Base-by-base conservation (phyloP, 2,329 filamentous ascomycete species). In the Aspergillus puulaauensis region DNA sequence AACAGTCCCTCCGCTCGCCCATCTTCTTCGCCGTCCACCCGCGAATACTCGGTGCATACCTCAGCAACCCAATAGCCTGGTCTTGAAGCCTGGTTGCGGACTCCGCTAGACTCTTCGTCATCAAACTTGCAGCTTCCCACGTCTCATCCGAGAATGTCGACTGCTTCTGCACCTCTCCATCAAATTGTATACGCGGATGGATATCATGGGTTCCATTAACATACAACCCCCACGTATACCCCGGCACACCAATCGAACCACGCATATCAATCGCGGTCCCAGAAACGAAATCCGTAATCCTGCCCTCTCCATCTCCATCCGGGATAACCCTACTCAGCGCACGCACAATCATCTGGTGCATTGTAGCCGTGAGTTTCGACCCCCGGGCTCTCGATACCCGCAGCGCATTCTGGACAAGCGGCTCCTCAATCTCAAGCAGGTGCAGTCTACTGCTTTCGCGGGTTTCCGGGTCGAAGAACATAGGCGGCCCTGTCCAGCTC, bases 241-340 rank as follows among this genome's bases (percentile, higher is more conserved):
- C 46, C 1, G 71, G 57, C 4, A 68, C 62, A 3, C 71, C 70
- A 1, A 73, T 59, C 7, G 75, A 64, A 5, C 61, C 62, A 12
- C 79, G 73, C 63, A 82, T 71, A 60, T 79, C 75, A 43, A 80
- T 65, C 1, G 78, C 68, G 1, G 73, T 77, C 19, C 71, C 64
- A 0, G 73, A 72, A 1, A 73, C 67, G 56, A 81, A 77, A 14
- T 72, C 72, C 2, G 64, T 70, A 12, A 70, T n/a, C 12, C 1
- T 52, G 0, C 54, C 44, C 3, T 17, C n/a, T 1, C 31, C 9
- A 12, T 17, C n/a, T 1, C 31, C 9, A 12, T 54, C 46, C 4
- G 64, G 60, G 40, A 79, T 47, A 2, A 64, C 64, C 19, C 62
- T 65, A 57, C 72, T 71, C 19, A 81, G 60, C 1, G 73, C 73